A percentile compares a stretch with the other conserved stretches of the same genome.
These are phyloP conservation scores for Aspergillus carlsbadensis DNA, from an alignment of 495 filamentous ascomycete genomes.

Conservation along the genomic window DNA sequence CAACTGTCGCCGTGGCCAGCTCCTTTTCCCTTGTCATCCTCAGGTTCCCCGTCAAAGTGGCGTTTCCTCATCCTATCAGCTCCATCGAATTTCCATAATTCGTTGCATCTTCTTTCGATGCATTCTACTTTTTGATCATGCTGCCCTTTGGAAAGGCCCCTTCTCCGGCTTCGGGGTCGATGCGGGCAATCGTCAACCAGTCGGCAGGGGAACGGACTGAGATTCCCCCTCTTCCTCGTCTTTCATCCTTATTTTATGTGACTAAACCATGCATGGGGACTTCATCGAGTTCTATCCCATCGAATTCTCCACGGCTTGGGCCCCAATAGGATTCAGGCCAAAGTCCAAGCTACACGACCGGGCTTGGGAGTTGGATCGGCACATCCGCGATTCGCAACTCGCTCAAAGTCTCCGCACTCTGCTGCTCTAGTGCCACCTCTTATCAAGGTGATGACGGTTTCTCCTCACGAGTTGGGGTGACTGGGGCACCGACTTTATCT, in stretches of 20 bases:
- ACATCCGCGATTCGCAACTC: conserved; percentile 22
- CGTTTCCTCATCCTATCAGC: conserved; percentile 14
- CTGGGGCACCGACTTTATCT: conserved; percentile 21
- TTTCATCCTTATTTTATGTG: conserved; percentile 10
- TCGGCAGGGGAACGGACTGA: background rate
- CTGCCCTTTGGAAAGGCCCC: background rate
- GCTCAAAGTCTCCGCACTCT: conserved; percentile 27
- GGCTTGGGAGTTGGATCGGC: conserved; percentile 17
- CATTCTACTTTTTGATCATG: conserved; percentile 1
- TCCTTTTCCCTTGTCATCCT: conserved; percentile 8
- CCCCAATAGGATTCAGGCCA: conserved; percentile 13
- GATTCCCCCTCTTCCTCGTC: background rate
- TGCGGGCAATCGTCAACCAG: background rate
- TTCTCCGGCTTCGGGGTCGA: background rate
- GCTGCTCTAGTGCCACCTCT: conserved; percentile 23
- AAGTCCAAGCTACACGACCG: conserved; percentile 18
- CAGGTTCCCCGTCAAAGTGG: conserved; percentile 9
- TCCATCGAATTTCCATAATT: background rate
- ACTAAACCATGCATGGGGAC: conserved; percentile 17
- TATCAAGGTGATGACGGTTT: conserved; percentile 25
- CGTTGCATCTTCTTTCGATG: background rate
- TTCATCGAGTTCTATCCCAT: conserved; percentile 6
- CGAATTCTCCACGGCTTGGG: background rate
- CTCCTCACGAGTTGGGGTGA: conserved; percentile 22
- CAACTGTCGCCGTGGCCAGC: background rate